phyloP scores from a whole-genome alignment of 352 stramenopile genomes.

The Phytophthora crassamura region DNA sequence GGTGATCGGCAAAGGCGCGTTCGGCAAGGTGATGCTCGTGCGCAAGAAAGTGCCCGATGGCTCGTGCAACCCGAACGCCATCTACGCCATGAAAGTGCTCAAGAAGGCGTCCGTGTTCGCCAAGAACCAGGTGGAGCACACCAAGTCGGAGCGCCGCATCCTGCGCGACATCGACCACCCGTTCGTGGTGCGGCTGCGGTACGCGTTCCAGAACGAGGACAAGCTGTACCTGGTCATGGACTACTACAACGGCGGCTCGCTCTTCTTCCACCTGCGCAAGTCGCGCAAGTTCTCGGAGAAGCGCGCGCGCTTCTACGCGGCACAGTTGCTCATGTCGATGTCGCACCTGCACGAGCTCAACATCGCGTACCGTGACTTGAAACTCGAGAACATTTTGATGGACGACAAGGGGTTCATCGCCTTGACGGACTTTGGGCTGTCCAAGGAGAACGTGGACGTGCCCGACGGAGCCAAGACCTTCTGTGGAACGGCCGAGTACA shows the following conservation, averaged over 20 bases:
- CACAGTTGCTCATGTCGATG: constrained; percentile 92
- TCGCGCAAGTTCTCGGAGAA: constrained; percentile 91
- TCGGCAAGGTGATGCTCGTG: constrained; percentile 97
- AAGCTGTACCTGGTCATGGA: constrained; percentile 95
- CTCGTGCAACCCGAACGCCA: constrained; percentile 69
- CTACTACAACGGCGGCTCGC: constrained; percentile 93
- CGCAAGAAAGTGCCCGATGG: constrained; percentile 89
- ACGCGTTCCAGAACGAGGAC: constrained; percentile 94
- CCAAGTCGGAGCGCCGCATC: constrained; percentile 92
- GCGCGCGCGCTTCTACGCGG: constrained; percentile 90
- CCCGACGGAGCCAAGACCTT: constrained; percentile 92
- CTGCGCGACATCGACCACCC: constrained; percentile 92
- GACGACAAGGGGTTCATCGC: constrained; percentile 94
- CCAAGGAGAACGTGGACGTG: constrained; percentile 92
- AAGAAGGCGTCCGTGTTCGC: constrained; percentile 92
- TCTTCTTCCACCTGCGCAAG: constrained; percentile 94
- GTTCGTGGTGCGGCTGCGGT: constrained; percentile 93
- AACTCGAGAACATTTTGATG: constrained; percentile 96
- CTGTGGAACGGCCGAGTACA: constrained; percentile 94
- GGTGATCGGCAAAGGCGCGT: constrained; percentile 95
- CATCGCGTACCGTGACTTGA: constrained; percentile 95
- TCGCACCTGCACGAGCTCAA: constrained; percentile 94
- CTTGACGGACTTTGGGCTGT: constrained; percentile 93
- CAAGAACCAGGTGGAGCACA: constrained; percentile 95
- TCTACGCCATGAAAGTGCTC: constrained; percentile 95